Conservation (phyloP, 2,329 filamentous ascomycete genomes). For the Aspergillus cejpii region DNA sequence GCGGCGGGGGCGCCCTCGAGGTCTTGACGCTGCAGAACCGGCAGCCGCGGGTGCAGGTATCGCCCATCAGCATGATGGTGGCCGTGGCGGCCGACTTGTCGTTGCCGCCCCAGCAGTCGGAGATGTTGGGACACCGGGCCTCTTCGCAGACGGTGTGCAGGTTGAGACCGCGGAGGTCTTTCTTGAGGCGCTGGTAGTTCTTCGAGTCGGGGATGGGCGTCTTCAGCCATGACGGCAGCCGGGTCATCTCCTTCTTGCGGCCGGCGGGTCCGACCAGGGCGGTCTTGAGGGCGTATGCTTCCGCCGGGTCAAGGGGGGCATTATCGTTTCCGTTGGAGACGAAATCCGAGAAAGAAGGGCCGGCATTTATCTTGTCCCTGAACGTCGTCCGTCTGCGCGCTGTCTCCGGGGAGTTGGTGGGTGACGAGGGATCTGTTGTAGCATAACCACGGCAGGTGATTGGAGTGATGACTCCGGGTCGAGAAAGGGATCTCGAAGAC, state of each 20-base stretch:
- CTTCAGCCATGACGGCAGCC: slow-evolving; percentile 90
- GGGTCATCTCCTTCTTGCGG: slow-evolving; percentile 59
- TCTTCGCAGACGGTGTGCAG: slow-evolving; percentile 97
- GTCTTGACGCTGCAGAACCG: slow-evolving; percentile 98
- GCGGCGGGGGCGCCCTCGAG: slow-evolving; percentile 62
- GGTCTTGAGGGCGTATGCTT: slow-evolving; percentile 56
- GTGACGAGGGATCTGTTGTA: slow-evolving; percentile 32
- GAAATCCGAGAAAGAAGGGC: slow-evolving; percentile 60
- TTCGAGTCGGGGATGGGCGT: slow-evolving; percentile 80
- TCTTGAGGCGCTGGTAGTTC: slow-evolving; percentile 93
- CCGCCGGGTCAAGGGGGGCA: slow-evolving; percentile 40
- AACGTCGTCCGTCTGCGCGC: slow-evolving; percentile 53
- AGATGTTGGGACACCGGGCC: slow-evolving; percentile 93
- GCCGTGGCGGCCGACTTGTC: slow-evolving; percentile 87
- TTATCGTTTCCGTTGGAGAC: slow-evolving; percentile 43
- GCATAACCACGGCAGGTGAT: slow-evolving; percentile 32
- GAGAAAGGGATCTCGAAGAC: slow-evolving; percentile 19
- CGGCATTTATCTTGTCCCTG: slow-evolving; percentile 57
- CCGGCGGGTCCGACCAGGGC: slow-evolving; percentile 56
- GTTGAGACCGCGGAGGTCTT: slow-evolving; percentile 79
- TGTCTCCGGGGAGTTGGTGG: slow-evolving; percentile 45
- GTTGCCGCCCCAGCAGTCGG: slow-evolving; percentile 92
- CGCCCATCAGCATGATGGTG: slow-evolving; percentile 99
- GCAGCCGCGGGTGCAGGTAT: slow-evolving; percentile 93
- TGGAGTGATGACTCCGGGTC: slow-evolving; percentile 13